Evolutionary conservation across 2,329 filamentous ascomycete species (phyloP).

Genomic region (Thermoascus crustaceus): DNA sequence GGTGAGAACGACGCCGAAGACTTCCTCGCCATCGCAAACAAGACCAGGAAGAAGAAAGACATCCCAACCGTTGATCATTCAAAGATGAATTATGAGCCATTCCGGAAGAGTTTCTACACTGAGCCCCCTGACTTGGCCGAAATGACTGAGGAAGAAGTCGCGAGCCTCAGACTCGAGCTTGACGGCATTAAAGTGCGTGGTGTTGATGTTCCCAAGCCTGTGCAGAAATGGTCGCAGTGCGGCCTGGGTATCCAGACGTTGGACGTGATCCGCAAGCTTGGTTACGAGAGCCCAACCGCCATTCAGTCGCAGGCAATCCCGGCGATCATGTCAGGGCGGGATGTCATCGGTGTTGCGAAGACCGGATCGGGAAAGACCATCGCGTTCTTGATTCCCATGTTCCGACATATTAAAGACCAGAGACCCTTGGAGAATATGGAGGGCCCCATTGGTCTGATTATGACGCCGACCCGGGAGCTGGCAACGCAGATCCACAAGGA

Average conservation of each 20-base stretch:
- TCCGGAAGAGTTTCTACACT: slow-evolving; percentile 91
- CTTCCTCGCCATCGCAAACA: slow-evolving; percentile 53
- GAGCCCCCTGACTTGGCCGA: slow-evolving; percentile 76
- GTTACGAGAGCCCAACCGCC: slow-evolving; percentile 80
- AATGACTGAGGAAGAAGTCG: slow-evolving; percentile 77
- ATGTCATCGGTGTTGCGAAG: slow-evolving; percentile 94
- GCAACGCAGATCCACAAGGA: slow-evolving; percentile 91
- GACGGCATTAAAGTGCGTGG: slow-evolving; percentile 93
- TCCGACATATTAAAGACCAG: slow-evolving; percentile 95
- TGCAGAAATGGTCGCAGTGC: slow-evolving; percentile 94
- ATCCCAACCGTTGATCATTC: slow-evolving; percentile 79
- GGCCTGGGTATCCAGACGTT: slow-evolving; percentile 79
- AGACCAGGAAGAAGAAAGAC: slow-evolving; percentile 86
- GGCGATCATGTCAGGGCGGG: slow-evolving; percentile 88
- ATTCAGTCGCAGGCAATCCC: slow-evolving; percentile 95
- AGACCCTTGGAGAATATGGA: slow-evolving; percentile 71
- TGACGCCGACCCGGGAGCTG: slow-evolving; percentile 90
- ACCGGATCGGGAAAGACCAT: slow-evolving; percentile 97
- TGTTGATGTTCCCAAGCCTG: slow-evolving; percentile 81
- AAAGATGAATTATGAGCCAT: slow-evolving; percentile 75
- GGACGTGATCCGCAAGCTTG: slow-evolving; percentile 72
- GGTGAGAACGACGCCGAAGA: slow-evolving; percentile 56
- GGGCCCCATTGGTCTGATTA: slow-evolving; percentile 78
- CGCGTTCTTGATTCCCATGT: slow-evolving; percentile 93
- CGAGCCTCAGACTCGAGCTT: slow-evolving; percentile 72